A percentile compares a stretch with the other conserved stretches of the same genome.
Evolutionary conservation across 2,329 filamentous ascomycete genomes (phyloP).

Genomic region (Emericellopsis atlantica): DNA sequence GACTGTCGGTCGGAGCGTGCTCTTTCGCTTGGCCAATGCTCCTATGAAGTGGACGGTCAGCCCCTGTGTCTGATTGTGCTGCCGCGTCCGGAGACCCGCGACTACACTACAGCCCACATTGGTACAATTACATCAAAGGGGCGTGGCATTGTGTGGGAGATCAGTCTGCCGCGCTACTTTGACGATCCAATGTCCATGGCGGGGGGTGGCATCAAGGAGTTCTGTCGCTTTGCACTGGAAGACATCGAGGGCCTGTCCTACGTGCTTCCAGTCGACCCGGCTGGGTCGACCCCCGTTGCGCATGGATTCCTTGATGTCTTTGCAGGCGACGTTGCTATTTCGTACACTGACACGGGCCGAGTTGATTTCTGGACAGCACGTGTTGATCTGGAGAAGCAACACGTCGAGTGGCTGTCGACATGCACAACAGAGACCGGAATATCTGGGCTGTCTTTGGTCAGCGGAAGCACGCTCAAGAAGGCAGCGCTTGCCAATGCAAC

Average conservation of each 20-base stretch:
- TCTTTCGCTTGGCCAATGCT: slow-evolving; percentile 31
- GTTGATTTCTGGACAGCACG: slow-evolving; percentile 80
- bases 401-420: slow-evolving; percentile 71
- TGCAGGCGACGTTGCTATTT: slow-evolving; percentile 73
- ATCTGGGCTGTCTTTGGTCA: slow-evolving; percentile 60
- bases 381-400: slow-evolving; percentile 44
- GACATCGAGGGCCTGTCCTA: slow-evolving; percentile 46
- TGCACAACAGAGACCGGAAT: slow-evolving; percentile 73
- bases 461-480: slow-evolving; percentile 77
- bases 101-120: slow-evolving; percentile 52
- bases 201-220: slow-evolving; percentile 39
- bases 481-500: slow-evolving; percentile 67
- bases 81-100: slow-evolving; percentile 45
- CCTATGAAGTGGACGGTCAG: slow-evolving; percentile 52
- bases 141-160: slow-evolving; percentile 71
- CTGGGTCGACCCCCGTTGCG: slow-evolving; percentile 56
- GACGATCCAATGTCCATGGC: slow-evolving; percentile 10
- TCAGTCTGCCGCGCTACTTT: slow-evolving; percentile 43
- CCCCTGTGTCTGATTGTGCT: slow-evolving; percentile 71
- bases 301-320: slow-evolving; percentile 79
- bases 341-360: slow-evolving; percentile 63
- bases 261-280: slow-evolving; percentile 75
- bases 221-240: slow-evolving; percentile 59
- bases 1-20: slow-evolving; percentile 55
- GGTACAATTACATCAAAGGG: slow-evolving; percentile 74